Base-by-base conservation (phyloP, 129 eudicot species). In the Lactuca sativa region DNA sequence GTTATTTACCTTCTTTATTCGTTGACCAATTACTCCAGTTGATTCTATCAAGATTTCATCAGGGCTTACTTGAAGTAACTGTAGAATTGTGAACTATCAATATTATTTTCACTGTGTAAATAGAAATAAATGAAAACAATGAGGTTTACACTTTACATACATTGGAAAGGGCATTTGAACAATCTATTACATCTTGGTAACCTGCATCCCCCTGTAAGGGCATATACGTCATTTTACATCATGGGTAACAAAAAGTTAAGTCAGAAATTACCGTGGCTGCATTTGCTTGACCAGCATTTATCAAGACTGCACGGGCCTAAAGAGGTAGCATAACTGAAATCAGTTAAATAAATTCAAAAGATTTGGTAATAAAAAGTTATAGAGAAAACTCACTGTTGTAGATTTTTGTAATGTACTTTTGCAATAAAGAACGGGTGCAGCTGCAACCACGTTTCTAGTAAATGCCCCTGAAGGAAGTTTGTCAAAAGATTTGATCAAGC, bases 271-370 rank as follows among this genome's bases (percentile, higher is more conserved):
- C 88, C 74, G 88, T 75, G 56, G 91, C 96, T 54, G 92, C 98
- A 81, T 93, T 93, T 61, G 98, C 98, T 83, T 93, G 98, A 77
- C 98, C 98, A 81, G 98, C 98, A 85, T 93, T 89, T 67, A 89
- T 93, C 72, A 93, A 78, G 33, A 93, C 90, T 2, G 98, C 98
- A 75, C 97, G 98, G 37, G 92, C 97, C 98, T 93, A 82, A 73
- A 59, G 30, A 85, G 54, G 59, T 70, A 56, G 64, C 68, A 63
- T 58, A 66, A 12, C 32, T 40, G 32, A 72, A 61, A 58, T 67
- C 40, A 62, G 61, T 31, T n/a, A 4, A 31, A 52, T 43, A 17
- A 7, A 25, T 32, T 62, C n/a, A 2, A 41, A 25, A 62, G 58
- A 58, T 40, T 62, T 33, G 15, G 62, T 15, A 64, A 16, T 10